Evolutionary conservation across 331 rosid species (phyloP).

Genomic region (Pyrus hybrid): DNA sequence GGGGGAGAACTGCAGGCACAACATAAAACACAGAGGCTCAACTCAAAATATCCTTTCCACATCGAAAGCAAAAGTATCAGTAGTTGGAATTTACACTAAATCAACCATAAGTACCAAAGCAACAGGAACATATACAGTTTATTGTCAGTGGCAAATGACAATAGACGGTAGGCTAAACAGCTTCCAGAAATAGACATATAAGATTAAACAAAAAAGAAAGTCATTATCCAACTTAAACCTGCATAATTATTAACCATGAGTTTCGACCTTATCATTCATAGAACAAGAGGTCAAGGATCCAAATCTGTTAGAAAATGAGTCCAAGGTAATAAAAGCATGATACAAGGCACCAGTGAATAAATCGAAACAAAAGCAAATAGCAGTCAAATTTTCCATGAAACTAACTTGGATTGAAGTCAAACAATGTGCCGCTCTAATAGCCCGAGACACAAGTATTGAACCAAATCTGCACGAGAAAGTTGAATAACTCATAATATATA

Average conservation of each 20-base stretch:
- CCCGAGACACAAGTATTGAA: slow-evolving; percentile 56
- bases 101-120: background rate
- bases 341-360: background rate
- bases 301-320: background rate
- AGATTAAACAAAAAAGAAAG: background rate
- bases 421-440: slow-evolving; percentile 91
- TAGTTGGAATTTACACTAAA: background rate
- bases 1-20: slow-evolving; percentile 67
- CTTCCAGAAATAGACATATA: background rate
- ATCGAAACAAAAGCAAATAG: background rate
- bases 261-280: background rate
- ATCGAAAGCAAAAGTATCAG: background rate
- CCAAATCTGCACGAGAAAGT: slow-evolving; percentile 51
- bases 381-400: background rate
- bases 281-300: background rate
- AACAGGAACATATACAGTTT: background rate
- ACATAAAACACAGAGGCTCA: slow-evolving; percentile 21
- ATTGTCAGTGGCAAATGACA: background rate
- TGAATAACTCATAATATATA: background rate
- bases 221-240: background rate
- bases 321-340: background rate
- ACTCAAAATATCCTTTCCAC: background rate
- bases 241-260: background rate
- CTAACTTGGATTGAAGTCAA: slow-evolving; percentile 85
- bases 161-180: background rate